phyloP scores from a whole-genome alignment of 805 yeast genomes.

The Lachancea fermentati region DNA sequence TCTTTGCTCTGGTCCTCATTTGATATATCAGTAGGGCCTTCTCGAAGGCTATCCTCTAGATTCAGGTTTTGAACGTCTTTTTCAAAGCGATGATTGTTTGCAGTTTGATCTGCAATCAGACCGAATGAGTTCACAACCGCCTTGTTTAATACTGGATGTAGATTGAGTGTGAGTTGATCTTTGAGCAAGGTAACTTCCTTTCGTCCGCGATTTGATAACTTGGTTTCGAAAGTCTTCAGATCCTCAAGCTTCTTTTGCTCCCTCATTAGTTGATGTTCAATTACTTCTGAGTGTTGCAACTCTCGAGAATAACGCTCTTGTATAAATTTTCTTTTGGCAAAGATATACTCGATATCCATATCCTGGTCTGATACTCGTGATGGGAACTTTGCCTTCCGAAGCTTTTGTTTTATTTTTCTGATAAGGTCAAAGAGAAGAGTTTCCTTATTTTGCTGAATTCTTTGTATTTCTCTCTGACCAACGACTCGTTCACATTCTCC shows the following conservation, averaged over 20 bases:
- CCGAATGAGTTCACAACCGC: constrained; percentile 29
- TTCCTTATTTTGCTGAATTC: constrained; percentile 20
- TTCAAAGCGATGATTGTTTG: constrained; percentile 4
- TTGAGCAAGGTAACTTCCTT: constrained; percentile 15
- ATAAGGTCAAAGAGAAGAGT: constrained; percentile 16
- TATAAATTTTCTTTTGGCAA: constrained; percentile 26
- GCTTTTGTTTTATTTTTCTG: constrained; percentile 18
- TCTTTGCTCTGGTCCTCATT: neutral
- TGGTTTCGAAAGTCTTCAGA: constrained; percentile 3
- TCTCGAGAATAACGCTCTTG: constrained; percentile 23
- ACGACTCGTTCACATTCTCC: constrained; percentile 16
- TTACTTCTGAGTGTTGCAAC: constrained; percentile 18
- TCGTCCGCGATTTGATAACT: constrained; percentile 9
- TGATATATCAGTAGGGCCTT: neutral
- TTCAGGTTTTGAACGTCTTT: constrained; percentile 9
- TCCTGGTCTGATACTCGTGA: constrained; percentile 20
- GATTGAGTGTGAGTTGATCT: constrained; percentile 16
- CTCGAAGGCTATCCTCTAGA: neutral
- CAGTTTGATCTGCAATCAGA: constrained; percentile 11
- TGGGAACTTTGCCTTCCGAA: constrained; percentile 24
- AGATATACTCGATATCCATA: constrained; percentile 28
- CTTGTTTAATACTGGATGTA: constrained; percentile 27
- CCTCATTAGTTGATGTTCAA: constrained; percentile 20
- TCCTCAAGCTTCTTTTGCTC: constrained; percentile 19
- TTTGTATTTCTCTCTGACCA: constrained; percentile 11